A percentile compares a stretch with the other conserved stretches of the same genome.
Conservation (phyloP, 768 basidiomycete species). For the Lactarius psammicola region DNA sequence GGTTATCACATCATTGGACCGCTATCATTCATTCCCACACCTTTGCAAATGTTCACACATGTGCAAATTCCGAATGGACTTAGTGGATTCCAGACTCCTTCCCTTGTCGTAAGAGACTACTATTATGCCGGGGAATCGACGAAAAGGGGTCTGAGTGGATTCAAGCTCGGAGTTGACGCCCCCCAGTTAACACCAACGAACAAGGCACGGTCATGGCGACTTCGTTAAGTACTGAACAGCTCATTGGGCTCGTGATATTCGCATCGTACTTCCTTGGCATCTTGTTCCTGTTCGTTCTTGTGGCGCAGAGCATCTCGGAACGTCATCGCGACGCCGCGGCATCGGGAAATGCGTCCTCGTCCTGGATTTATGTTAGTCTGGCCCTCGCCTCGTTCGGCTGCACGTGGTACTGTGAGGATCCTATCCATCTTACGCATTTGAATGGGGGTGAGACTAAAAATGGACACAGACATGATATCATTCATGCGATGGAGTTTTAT, state of each 20-base stretch:
- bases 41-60: too few relatives aligned
- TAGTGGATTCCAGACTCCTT: too few relatives aligned
- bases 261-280: slow-evolving; percentile 40
- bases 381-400: slow-evolving; percentile 40
- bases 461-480: slow-evolving; percentile 44
- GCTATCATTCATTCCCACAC: too few relatives aligned
- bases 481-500: slow-evolving; percentile 59
- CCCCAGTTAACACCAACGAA: too few relatives aligned
- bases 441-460: too few relatives aligned
- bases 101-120: too few relatives aligned
- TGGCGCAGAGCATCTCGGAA: slow-evolving; percentile 28
- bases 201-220: not conserved
- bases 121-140: too few relatives aligned
- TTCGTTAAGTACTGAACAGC: not conserved
- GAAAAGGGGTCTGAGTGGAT: too few relatives aligned
- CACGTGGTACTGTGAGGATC: slow-evolving; percentile 52
- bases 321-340: slow-evolving; percentile 2
- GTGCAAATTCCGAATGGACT: too few relatives aligned
- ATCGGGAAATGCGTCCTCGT: not conserved
- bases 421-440: too few relatives aligned
- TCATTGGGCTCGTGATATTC: slow-evolving; percentile 34
- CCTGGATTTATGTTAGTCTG: slow-evolving; percentile 37
- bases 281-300: slow-evolving; percentile 33
- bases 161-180: too few relatives aligned
- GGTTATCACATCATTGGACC: too few relatives aligned